Percentiles rank a stretch among this genome's conserved stretches.
Conservation (phyloP, 2,329 filamentous ascomycete species). For the Verticillium dahliae region DNA sequence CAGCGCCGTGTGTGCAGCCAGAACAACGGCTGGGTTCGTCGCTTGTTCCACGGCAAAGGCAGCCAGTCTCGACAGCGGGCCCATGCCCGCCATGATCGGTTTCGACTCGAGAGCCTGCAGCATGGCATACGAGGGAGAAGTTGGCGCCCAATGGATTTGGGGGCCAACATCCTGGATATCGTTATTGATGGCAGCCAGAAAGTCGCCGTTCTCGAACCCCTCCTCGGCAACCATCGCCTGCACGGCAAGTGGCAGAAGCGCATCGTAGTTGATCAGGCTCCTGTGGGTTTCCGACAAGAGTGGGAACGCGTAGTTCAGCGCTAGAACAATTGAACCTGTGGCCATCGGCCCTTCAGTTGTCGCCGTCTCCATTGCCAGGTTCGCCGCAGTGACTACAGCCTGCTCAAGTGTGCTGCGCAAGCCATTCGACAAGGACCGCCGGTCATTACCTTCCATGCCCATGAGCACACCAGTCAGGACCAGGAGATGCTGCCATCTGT, state of each 20-base stretch:
- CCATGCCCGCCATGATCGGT: constrained; percentile 58
- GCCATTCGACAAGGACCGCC: constrained; percentile 54
- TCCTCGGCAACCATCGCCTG: constrained; percentile 63
- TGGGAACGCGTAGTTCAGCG: constrained; percentile 72
- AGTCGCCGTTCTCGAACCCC: constrained; percentile 70
- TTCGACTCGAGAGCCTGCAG: constrained; percentile 52
- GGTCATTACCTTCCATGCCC: constrained; percentile 62
- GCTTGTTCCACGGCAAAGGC: constrained; percentile 57
- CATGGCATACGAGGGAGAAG: constrained; percentile 52
- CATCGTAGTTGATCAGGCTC: constrained; percentile 57
- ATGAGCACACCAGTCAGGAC: constrained; percentile 72
- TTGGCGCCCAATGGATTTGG: constrained; percentile 58
- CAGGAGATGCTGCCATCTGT: constrained; percentile 78
- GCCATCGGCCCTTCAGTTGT: constrained; percentile 32
- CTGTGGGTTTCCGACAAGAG: constrained; percentile 57
- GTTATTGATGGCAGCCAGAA: constrained; percentile 61
- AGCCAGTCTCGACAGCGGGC: constrained; percentile 58
- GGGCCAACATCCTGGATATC: constrained; percentile 53
- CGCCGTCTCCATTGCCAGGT: constrained; percentile 59
- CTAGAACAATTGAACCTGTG: constrained; percentile 54
- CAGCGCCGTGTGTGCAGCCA: constrained; percentile 54
- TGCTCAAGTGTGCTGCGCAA: constrained; percentile 64
- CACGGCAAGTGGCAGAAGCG: constrained; percentile 63
- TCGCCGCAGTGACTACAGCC: constrained; percentile 67
- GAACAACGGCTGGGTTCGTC: constrained; percentile 32